Conservation (phyloP, 768 basidiomycete genomes). For the Termitomyces sp. region DNA sequence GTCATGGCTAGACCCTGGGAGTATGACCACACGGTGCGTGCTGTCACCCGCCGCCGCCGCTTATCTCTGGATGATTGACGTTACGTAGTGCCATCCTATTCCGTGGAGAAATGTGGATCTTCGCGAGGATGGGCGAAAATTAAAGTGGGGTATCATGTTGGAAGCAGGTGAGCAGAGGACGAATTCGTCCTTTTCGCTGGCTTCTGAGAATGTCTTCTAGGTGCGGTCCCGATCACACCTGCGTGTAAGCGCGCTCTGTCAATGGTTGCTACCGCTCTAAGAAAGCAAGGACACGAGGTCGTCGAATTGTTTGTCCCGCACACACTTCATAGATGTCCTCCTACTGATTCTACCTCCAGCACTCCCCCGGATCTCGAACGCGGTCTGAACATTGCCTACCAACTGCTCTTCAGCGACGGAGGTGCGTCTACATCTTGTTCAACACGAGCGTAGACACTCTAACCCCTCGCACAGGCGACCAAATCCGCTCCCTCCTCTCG, state of each 20-base stretch:
- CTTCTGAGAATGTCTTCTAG: constrained; percentile 25
- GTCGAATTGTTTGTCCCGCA: constrained; percentile 46
- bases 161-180: constrained; percentile 44
- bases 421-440: constrained; percentile 27
- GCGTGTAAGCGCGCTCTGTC: constrained; percentile 56
- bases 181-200: background rate
- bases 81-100: constrained; percentile 41
- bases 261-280: constrained; percentile 45
- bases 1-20: constrained; percentile 60
- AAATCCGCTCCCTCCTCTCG: constrained; percentile 29
- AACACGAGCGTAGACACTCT: background rate
- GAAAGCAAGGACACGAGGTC: constrained; percentile 58
- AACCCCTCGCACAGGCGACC: constrained; percentile 31
- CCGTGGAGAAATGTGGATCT: constrained; percentile 45
- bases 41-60: background rate
- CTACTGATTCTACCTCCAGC: constrained; percentile 12
- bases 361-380: constrained; percentile 44
- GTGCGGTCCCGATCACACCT: constrained; percentile 55
- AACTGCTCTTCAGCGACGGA: constrained; percentile 53
- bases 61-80: background rate
- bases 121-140: constrained; percentile 40
- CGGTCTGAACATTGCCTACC: constrained; percentile 48
- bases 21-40: constrained; percentile 54
- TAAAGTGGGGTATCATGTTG: constrained; percentile 62
- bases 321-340: background rate